Conservation (phyloP, 169 alveolate genomes). For the Plasmodium reichenowi region DNA sequence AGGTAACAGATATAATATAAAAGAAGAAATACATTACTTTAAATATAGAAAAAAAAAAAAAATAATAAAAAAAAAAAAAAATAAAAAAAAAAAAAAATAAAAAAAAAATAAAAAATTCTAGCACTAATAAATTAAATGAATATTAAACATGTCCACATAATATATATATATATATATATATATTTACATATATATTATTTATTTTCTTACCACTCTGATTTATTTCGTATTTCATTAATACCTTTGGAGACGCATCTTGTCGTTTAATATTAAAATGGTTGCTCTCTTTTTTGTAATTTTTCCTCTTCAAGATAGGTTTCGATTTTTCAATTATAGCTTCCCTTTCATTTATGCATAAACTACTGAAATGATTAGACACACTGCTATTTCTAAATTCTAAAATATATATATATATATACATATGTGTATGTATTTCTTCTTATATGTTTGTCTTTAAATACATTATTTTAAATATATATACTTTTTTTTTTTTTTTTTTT, state of each 20-base stretch:
- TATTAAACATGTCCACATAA: too few species aligned
- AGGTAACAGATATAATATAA: neutral
- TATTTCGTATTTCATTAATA: conserved; percentile 46
- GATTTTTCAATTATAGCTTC: neutral
- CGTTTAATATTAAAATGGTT: neutral
- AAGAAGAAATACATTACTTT: neutral
- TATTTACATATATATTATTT: too few species aligned
- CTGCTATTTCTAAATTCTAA: conserved; percentile 41
- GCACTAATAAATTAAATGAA: too few species aligned
- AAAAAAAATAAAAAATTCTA: too few species aligned
- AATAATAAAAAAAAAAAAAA: too few species aligned
- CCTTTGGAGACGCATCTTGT: conserved; percentile 12
- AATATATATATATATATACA: neutral
- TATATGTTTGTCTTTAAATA: too few species aligned
- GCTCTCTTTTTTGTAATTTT: neutral
- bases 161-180: too few species aligned
- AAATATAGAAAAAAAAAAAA: neutral
- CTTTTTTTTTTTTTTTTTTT: neutral
- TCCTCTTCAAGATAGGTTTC: conserved; percentile 2
- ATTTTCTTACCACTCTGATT: conserved; percentile 32
- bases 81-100: too few species aligned
- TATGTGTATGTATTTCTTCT: too few species aligned
- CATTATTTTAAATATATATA: too few species aligned
- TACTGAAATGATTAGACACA: conserved; percentile 30
- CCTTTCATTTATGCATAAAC: conserved; percentile 14